Evolutionary conservation across 2,329 filamentous ascomycete genomes (phyloP), one percentile per base, ranked within the genome.

Genomic region (Hypoxylon sp.): DNA sequence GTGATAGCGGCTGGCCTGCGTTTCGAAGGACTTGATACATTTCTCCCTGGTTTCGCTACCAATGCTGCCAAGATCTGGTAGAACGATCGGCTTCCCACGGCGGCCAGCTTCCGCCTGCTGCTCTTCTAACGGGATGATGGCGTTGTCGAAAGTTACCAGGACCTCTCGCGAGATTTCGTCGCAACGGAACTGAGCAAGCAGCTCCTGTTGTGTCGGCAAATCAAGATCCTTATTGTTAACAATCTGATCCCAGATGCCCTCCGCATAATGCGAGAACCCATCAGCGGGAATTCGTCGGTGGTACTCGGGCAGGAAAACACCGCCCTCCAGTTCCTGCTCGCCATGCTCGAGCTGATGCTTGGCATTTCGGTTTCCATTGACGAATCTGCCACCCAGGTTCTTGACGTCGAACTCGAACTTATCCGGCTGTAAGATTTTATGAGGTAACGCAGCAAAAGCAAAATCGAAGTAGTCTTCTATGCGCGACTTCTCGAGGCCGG

Each of bases 391-490:
- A 44, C 93, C 91, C 33, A 99, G 85, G 72, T 90, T 92, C 70
- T 89, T 86, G 12, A 96, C 91, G 75, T 96, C 94, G 36, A 87
- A 81, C 36, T 91, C 84, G 75, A 99, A 99, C 78, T 94, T 92
- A 22, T 98, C 94, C 2, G 92, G 93, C 76, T 98, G 95, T 56
- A 98, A 86, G 65, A 97, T 93, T 83, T 99, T 99, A 84, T 99
- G 96, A 3, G 96, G 96, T 20, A 99, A 85, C 0, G 95, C 93
- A 49, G 94, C 93, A 75, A 99, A 99, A 57, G 93, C 94, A 79
- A 99, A 98, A 80, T 99, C 96, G 75, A 99, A 99, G 81, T 98
- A 99, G 76, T 99, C 95, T 72, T 96, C 92, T 70, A 99, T 98
- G 61, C 86, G 89, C 18, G 95, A 95, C 70, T 89, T 89, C 77